phyloP scores from a whole-genome alignment of 2,329 filamentous ascomycete species.

The Hymenoscyphus repandus region DNA sequence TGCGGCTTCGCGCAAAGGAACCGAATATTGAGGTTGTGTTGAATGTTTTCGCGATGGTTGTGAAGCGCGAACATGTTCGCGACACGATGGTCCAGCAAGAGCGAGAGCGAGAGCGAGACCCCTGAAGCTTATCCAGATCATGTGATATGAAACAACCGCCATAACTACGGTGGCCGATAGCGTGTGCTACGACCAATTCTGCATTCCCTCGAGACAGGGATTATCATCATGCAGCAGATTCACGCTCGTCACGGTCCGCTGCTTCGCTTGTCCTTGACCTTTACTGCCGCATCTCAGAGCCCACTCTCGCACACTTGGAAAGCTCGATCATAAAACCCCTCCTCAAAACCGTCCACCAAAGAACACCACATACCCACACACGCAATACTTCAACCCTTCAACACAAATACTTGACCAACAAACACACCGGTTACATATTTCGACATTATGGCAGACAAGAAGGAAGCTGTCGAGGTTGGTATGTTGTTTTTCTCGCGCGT shows the following conservation, averaged over 20 bases:
- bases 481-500: conserved; percentile 31
- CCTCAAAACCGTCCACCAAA: neutral
- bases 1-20: neutral
- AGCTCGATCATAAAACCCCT: neutral
- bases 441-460: conserved; percentile 36
- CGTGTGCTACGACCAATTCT: too few relatives aligned
- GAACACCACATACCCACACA: neutral
- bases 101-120: too few relatives aligned
- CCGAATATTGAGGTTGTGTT: neutral
- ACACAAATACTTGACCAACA: neutral
- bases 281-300: neutral
- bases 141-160: too few relatives aligned
- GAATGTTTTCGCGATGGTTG: neutral
- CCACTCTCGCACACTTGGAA: neutral
- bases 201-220: too few relatives aligned
- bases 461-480: conserved; percentile 37
- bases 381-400: neutral
- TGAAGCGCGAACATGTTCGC: neutral
- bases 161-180: too few relatives aligned
- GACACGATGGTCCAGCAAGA: neutral
- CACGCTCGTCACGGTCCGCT: too few relatives aligned
- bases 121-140: too few relatives aligned
- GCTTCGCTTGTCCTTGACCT: too few relatives aligned
- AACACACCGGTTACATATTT: neutral
- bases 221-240: too few relatives aligned